Evolutionary conservation across 345 rosid species (phyloP).

Genomic region (Rhodomyrtus tomentosa): DNA sequence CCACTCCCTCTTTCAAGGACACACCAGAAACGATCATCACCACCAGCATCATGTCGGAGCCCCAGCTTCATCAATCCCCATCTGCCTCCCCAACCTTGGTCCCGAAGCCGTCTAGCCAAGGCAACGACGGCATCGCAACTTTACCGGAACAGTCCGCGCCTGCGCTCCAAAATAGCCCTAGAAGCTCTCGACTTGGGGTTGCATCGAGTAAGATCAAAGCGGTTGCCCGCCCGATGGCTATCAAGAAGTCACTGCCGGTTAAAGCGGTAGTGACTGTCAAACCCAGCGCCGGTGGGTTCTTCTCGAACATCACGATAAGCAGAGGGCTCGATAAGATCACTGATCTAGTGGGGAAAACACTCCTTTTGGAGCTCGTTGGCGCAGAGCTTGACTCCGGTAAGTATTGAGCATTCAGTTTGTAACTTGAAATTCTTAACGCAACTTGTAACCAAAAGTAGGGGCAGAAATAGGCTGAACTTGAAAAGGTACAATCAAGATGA

Average conservation of each 20-base stretch:
- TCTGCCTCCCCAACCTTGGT: neutral
- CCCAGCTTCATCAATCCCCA: constrained; percentile 7
- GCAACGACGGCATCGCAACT: neutral
- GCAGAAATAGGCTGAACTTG: neutral
- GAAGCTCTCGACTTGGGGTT: neutral
- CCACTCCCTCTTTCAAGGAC: neutral
- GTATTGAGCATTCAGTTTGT: neutral
- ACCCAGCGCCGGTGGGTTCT: constrained; percentile 7
- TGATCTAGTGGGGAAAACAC: constrained; percentile 36
- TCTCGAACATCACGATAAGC: constrained; percentile 13
- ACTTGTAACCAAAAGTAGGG: neutral
- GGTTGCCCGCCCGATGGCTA: neutral
- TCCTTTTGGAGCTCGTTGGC: constrained; percentile 49
- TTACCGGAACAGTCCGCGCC: neutral
- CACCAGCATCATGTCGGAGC: constrained; percentile 15
- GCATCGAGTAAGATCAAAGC: constrained; percentile 1
- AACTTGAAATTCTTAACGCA: neutral
- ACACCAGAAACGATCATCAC: neutral
- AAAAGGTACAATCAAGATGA: neutral
- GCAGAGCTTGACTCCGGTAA: constrained; percentile 38
- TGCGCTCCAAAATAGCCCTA: neutral
- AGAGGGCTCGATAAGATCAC: constrained; percentile 25
- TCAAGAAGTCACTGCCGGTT: neutral
- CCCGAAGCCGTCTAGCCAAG: constrained; percentile 17
- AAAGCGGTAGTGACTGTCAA: constrained; percentile 26